Evolutionary conservation across 352 stramenopile species (phyloP), one percentile per base, ranked within the genome.

Genomic region (Elongisporangium senticosum): DNA sequence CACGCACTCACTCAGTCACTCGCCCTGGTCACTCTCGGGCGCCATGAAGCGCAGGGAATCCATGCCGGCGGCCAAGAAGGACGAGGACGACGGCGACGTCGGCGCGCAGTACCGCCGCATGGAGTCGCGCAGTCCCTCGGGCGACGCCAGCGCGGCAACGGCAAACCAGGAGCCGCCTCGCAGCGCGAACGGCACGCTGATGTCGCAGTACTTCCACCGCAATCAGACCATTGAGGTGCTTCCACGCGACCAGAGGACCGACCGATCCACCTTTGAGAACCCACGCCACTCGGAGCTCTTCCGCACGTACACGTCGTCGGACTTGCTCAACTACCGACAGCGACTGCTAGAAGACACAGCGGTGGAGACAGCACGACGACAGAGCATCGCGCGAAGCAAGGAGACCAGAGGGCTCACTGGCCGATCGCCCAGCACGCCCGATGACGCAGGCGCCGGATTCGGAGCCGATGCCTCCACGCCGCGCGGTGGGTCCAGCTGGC

Each of bases 141-240:
- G 33, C 8, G 33, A 43, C 11, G 33, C 33, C 2, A 43, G 33
- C 33, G 33, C 33, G 33, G 33, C 13, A 28, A 37, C 15, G 64
- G 47, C 43, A 63, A 66, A 43, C 57, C 67, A 23, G 51, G 21
- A 40, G 47, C 52, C 22, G 20, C 64, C 47, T 23, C 55, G 39
- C 37, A 57, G 51, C 48, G 51, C 51, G 22, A 65, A 59, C 49
- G 59, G 48, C 59, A 65, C 64, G 47, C 61, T 59, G 17, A 53
- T 64, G 37, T 28, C 61, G n/a, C 55, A 62, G 43, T 75, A 82
- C 53, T 91, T 91, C 52, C 69, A 85, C 54, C 83, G 83, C 37
- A 77, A 92, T 62, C 83, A 90, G 53, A 92, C 83, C 0, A 78
- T 90, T 8, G 79, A 92, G 17, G 78, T 90, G 51, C 55, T 92